Evolutionary conservation across 2,329 filamentous ascomycete species (phyloP), one percentile per base, ranked within the genome.

Genomic region (Exophiala bonariae): DNA sequence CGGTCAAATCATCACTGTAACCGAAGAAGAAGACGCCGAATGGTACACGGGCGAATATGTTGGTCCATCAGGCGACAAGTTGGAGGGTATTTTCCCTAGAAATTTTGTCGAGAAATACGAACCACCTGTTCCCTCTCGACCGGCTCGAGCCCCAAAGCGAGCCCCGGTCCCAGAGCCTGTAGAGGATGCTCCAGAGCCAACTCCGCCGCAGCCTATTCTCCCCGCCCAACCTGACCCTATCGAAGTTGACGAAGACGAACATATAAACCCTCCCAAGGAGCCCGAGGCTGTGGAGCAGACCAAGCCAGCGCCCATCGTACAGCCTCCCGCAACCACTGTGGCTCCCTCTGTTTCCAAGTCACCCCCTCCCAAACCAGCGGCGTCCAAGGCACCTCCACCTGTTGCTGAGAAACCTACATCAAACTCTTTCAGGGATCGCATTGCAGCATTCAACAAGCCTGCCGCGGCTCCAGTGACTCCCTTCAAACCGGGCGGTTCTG

Each of bases 21-120:
- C 86, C 35, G 91, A 91, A 50, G 83, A 89, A 68, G 93, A 97
- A 66, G 93, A 96, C 65, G 84, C 79, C 55, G 95, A 97, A 65
- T 95, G 89, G 89, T 92, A 91, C 37, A 57, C 58, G 13, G 58
- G 58, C 28, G 58, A 59, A 39, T 61, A 96, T 67, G 74, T 83
- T 55, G 88, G 95, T 69, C 81, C 83, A 50, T 70, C 77, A 42
- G 93, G 93, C 47, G 72, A 71, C 54, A 89, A 85, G 69, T 81
- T 85, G 63, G 84, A 93, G 63, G 93, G 93, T 56, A 87, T 99
- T 59, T 99, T 99, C 68, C 93, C 93, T 41, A 86, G 87, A 66
- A 99, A 97, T 72, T 99, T 99, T 66, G 93, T 99, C 63, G 93
- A 99, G 70, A 89, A 86, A 71, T 95, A 89, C 70, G 92, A 97